Base-by-base conservation (phyloP, 2,329 filamentous ascomycete genomes). In the Cladophialophora immunda region DNA sequence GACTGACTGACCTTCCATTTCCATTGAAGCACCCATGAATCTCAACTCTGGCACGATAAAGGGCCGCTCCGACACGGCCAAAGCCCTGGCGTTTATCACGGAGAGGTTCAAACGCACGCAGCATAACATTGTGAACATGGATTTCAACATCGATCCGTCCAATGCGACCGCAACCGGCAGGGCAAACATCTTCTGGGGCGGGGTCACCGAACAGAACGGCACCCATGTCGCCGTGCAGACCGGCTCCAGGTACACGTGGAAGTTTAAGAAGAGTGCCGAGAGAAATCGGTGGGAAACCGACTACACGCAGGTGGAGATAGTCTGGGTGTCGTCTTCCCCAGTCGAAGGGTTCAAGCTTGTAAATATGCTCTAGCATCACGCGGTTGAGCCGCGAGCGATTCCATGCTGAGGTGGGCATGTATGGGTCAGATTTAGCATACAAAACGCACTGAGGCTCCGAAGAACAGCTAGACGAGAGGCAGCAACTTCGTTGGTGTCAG, bases 311-410 rank as follows among this genome's bases (percentile, higher is more conserved):
- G 38, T 41, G 17, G 38, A 41, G 38, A n/a, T 41, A 5, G 15
- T 41, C 4, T 41, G 38, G 38, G 38, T 41, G 38, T 41, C 38
- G 17, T 41, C 38, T n/a, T n/a, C 38, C 38, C 38, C 38, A n/a
- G 38, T 41, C 11, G 38, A 41, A 41, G 38, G 38, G 15, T 41
- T 41, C 17, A 41, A 41, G 11, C 38, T 41, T n/a, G 38, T 41
- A n/a, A 41, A 41, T 41, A 41, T 41, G 38, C 38, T 41, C 38
- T 41, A 41, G 38, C 6, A n/a, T n/a, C n/a, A n/a, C n/a, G n/a
- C 38, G 8, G 38, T n/a, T n/a, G 11, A 6, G 4, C 5, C n/a
- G 38, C 4, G n/a, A 41, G 5, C 4, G 3, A 11, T 15, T n/a
- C n/a, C 4, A 41, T 4, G n/a, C 15, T 8, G n/a, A 7, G 38